Conservation (phyloP, 345 rosid genomes). For the Passiflora organensis region DNA sequence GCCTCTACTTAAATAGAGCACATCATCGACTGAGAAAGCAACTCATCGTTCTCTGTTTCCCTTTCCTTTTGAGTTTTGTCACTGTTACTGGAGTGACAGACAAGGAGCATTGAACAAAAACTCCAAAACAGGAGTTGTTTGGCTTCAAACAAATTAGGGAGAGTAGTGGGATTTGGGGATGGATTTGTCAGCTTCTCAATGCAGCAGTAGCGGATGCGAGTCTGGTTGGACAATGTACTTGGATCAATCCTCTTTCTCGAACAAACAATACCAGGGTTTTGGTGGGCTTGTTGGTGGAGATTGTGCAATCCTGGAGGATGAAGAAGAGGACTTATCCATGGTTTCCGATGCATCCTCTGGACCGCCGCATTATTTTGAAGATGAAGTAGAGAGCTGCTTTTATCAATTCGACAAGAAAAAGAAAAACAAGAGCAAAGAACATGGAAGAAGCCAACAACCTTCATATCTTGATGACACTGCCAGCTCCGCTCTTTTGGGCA, state of each 20-base stretch:
- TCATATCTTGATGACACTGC: slow-evolving; percentile 74
- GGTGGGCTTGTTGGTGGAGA: slow-evolving; percentile 20
- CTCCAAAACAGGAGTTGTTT: slow-evolving; percentile 10
- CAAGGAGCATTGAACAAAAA: slow-evolving; percentile 8
- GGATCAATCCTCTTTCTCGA: slow-evolving; percentile 47
- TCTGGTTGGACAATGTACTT: slow-evolving; percentile 86
- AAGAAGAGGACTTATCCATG: slow-evolving; percentile 64
- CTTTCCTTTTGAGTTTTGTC: neutral
- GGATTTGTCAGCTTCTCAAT: slow-evolving; percentile 52
- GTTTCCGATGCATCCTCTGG: slow-evolving; percentile 93
- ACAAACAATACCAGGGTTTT: slow-evolving; percentile 19
- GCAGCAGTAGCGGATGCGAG: slow-evolving; percentile 55
- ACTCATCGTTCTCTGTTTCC: neutral
- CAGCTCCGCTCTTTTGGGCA: slow-evolving; percentile 47
- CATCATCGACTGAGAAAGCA: slow-evolving; percentile 4
- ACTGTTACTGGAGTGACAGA: neutral
- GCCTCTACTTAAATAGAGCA: slow-evolving; percentile 25
- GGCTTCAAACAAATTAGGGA: neutral
- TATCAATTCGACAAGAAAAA: slow-evolving; percentile 29
- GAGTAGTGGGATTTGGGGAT: slow-evolving; percentile 15
- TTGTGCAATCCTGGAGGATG: slow-evolving; percentile 14
- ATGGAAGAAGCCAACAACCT: slow-evolving; percentile 29
- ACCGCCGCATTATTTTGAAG: slow-evolving; percentile 46
- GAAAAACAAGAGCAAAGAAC: slow-evolving; percentile 29
- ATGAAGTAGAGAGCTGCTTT: slow-evolving; percentile 28